Percentiles rank a stretch among this genome's conserved stretches.
Conservation (phyloP, 345 rosid species). For the Pugionium dolabratum region DNA sequence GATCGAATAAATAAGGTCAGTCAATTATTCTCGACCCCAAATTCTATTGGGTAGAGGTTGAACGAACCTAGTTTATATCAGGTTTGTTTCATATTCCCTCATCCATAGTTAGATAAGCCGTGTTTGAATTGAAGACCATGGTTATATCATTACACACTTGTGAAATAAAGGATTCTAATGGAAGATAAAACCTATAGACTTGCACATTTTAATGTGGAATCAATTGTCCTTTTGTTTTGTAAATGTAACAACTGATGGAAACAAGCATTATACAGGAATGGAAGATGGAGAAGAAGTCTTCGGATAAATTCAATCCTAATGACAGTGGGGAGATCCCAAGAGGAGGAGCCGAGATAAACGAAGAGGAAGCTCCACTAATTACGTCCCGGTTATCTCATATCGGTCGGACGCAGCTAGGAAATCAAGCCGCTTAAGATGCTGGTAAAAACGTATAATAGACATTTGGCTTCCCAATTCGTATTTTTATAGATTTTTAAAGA, state of each 20-base stretch:
- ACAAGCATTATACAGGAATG: conserved; percentile 58
- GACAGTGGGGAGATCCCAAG: conserved; percentile 46
- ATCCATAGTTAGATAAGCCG: neutral
- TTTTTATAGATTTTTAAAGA: neutral
- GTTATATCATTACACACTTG: too few species aligned
- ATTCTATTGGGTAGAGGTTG: neutral
- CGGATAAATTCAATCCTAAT: conserved; percentile 63
- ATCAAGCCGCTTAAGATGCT: conserved; percentile 24
- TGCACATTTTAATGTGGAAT: neutral
- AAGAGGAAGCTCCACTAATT: conserved; percentile 84
- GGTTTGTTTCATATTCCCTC: conserved; percentile 17
- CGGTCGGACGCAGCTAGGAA: conserved; percentile 74
- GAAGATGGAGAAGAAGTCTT: conserved; percentile 94
- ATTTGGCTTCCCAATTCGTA: conserved; percentile 13
- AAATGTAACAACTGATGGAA: conserved; percentile 18
- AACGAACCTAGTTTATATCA: conserved; percentile 1
- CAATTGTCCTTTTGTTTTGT: neutral
- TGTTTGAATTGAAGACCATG: neutral
- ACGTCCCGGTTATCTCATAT: conserved; percentile 73
- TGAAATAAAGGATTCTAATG: too few species aligned
- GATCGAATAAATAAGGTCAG: conserved; percentile 84
- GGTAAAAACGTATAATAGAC: conserved; percentile 15
- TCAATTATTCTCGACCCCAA: conserved; percentile 25
- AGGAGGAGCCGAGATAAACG: conserved; percentile 48
- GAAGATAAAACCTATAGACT: neutral